Evolutionary conservation across 2,329 filamentous ascomycete species (phyloP).

Genomic region (Aspergillus ruber): DNA sequence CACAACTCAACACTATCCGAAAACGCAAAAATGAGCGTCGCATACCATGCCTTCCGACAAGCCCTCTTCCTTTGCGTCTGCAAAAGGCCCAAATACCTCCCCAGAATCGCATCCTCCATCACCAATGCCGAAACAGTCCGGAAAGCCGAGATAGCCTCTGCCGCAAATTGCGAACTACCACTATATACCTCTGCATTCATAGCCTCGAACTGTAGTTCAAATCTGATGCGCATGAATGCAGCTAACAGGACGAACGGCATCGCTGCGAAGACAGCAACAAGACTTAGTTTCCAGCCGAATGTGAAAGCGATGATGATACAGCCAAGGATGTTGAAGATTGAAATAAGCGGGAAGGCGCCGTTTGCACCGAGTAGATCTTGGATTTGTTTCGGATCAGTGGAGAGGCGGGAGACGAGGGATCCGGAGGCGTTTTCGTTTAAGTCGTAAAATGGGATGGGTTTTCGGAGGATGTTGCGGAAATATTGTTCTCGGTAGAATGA

Average conservation of each 20-base stretch:
- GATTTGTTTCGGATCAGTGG: constrained; percentile 45
- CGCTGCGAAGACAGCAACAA: constrained; percentile 59
- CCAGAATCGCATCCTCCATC: constrained; percentile 59
- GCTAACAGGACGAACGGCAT: constrained; percentile 47
- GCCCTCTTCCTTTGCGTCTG: constrained; percentile 53
- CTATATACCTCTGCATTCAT: constrained; percentile 63
- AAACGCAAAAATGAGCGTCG: constrained; percentile 61
- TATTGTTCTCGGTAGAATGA: constrained; percentile 21
- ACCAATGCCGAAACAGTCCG: constrained; percentile 65
- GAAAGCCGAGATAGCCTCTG: constrained; percentile 67
- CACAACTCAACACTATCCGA: constrained; percentile 60
- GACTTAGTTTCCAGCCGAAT: constrained; percentile 70
- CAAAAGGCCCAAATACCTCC: constrained; percentile 57
- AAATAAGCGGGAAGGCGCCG: constrained; percentile 49
- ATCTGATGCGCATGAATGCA: constrained; percentile 50
- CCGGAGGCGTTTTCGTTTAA: constrained; percentile 43
- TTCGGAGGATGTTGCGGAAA: constrained; percentile 40
- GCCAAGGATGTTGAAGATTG: constrained; percentile 60
- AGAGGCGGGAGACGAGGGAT: constrained; percentile 41
- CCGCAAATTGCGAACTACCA: constrained; percentile 66
- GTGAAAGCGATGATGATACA: constrained; percentile 61
- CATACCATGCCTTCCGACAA: constrained; percentile 55
- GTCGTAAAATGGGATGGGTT: constrained; percentile 40
- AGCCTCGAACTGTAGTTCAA: constrained; percentile 62
- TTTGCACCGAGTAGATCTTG: constrained; percentile 47